Evolutionary conservation across 2,329 filamentous ascomycete genomes (phyloP).

Genomic region (Chaetomiaceae sp.): DNA sequence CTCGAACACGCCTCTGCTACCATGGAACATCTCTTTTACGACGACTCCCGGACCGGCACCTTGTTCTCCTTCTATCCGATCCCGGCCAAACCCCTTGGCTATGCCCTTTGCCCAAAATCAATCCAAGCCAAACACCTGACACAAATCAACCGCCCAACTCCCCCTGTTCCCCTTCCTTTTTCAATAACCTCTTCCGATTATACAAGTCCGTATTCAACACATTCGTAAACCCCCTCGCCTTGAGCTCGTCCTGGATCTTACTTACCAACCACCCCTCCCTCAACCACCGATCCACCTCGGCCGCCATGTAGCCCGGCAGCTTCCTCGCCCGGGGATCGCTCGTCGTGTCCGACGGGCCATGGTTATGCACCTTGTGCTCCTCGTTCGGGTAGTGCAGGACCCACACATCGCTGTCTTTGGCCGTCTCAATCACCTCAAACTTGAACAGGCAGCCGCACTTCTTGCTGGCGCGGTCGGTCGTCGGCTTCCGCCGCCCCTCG

Average conservation of each 20-base stretch:
- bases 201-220: constrained; percentile 37
- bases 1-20: no score
- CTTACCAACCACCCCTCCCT: constrained; percentile 31
- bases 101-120: no score
- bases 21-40: no score
- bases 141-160: not conserved
- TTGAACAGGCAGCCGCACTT: constrained; percentile 38
- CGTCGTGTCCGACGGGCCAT: constrained; percentile 34
- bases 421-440: constrained; percentile 36
- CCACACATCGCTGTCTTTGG: constrained; percentile 34
- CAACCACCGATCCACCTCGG: constrained; percentile 35
- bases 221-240: constrained; percentile 33
- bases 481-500: constrained; percentile 31
- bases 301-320: constrained; percentile 31
- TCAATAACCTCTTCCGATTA: constrained; percentile 35
- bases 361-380: constrained; percentile 34
- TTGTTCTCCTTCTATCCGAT: no score
- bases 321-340: constrained; percentile 35
- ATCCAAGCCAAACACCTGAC: no score
- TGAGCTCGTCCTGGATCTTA: constrained; percentile 36
- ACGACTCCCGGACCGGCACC: no score
- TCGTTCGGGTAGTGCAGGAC: constrained; percentile 37
- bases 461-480: constrained; percentile 34
- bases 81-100: no score
- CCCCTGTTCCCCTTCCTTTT: constrained; percentile 24